These are phyloP conservation scores for Podospora pseudocomata DNA, from an alignment of 495 filamentous ascomycete genomes.

Conservation along the genomic window DNA sequence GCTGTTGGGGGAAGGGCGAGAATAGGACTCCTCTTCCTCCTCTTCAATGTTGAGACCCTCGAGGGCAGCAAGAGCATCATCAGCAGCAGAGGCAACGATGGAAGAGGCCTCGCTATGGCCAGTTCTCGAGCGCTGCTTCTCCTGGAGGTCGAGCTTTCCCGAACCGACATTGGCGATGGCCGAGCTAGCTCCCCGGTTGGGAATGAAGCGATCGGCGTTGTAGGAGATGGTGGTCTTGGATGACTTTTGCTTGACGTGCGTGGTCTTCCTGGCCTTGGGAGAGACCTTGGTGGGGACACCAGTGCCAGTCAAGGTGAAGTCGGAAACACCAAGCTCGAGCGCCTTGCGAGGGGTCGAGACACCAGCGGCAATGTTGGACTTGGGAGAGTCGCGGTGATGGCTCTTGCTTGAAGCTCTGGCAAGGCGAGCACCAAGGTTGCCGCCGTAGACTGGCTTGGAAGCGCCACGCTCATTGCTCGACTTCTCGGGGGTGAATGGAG, in stretches of 20 bases:
- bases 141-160: constrained; percentile 66
- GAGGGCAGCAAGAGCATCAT: constrained; percentile 73
- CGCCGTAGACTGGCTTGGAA: constrained; percentile 64
- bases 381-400: constrained; percentile 71
- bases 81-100: constrained; percentile 67
- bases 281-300: constrained; percentile 66
- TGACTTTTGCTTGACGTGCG: constrained; percentile 58
- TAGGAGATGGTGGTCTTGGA: constrained; percentile 79
- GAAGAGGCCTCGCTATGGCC: constrained; percentile 55
- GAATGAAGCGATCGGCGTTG: constrained; percentile 93
- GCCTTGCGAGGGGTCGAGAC: constrained; percentile 65
- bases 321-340: constrained; percentile 88
- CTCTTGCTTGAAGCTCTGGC: constrained; percentile 54
- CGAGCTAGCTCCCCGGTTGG: constrained; percentile 84
- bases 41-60: constrained; percentile 67
- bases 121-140: constrained; percentile 65
- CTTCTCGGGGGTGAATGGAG: constrained; percentile 78
- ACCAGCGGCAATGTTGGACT: constrained; percentile 84
- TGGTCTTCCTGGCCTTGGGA: constrained; percentile 58
- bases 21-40: constrained; percentile 54
- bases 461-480: constrained; percentile 49
- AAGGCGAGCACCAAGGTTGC: constrained; percentile 71
- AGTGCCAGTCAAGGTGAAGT: constrained; percentile 86
- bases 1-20: constrained; percentile 76
- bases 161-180: constrained; percentile 77